Evolutionary conservation across 2,329 filamentous ascomycete genomes (phyloP).

Genomic region (Biscogniauxia marginata): DNA sequence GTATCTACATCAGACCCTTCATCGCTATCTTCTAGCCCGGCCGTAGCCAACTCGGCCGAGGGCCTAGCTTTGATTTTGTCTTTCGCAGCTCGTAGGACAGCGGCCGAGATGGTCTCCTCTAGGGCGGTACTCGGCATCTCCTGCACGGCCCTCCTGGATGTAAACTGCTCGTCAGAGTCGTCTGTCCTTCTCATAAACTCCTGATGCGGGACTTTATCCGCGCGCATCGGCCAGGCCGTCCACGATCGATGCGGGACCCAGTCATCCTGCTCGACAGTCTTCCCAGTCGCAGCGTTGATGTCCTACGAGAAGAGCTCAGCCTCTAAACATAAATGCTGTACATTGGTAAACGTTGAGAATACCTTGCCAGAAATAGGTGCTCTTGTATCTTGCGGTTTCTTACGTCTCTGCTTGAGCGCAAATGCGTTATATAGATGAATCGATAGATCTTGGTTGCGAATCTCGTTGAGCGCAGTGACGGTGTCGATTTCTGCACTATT

Average conservation of each 20-base stretch:
- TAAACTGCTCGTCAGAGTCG: slow-evolving; percentile 45
- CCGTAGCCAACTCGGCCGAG: slow-evolving; percentile 27
- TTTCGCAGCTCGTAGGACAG: slow-evolving; percentile 66
- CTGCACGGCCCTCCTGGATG: slow-evolving; percentile 43
- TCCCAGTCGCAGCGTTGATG: slow-evolving; percentile 28
- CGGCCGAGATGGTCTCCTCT: slow-evolving; percentile 68
- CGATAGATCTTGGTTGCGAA: slow-evolving; percentile 65
- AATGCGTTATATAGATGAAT: slow-evolving; percentile 79
- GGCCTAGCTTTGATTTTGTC: slow-evolving; percentile 52
- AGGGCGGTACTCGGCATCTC: slow-evolving; percentile 58
- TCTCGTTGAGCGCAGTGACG: slow-evolving; percentile 60
- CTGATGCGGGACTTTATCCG: slow-evolving; percentile 58
- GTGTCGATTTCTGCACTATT: slow-evolving; percentile 64
- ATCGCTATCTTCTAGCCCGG: slow-evolving; percentile 7
- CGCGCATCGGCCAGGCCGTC: slow-evolving; percentile 81
- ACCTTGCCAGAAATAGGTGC: slow-evolving; percentile 32
- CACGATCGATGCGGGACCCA: slow-evolving; percentile 62
- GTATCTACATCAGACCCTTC: slow-evolving; percentile 18
- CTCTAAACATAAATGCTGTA: background rate
- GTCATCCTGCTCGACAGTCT: slow-evolving; percentile 25
- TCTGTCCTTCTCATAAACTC: slow-evolving; percentile 47
- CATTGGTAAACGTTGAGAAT: background rate
- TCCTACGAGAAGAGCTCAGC: slow-evolving; percentile 20
- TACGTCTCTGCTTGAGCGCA: slow-evolving; percentile 56
- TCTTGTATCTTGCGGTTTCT: slow-evolving; percentile 1